Evolutionary conservation across 2,329 filamentous ascomycete genomes (phyloP), one percentile per base, ranked within the genome.

Genomic region (Cladobotryum mycophilum): DNA sequence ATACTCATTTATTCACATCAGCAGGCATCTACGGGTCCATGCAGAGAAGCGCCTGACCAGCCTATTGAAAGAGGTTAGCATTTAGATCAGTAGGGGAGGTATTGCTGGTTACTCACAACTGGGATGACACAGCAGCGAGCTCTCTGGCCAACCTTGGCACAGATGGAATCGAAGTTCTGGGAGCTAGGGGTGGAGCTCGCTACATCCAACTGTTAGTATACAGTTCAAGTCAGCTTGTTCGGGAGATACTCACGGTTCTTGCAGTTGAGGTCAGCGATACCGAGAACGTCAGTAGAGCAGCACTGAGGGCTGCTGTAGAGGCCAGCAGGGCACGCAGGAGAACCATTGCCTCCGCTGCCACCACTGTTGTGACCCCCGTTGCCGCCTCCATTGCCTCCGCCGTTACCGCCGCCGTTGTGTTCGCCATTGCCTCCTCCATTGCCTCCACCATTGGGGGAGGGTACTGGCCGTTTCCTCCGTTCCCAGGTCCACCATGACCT

Each of bases 31-130:
- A 30, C 8, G 41, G 33, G 1, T 53, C 13, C 12, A 5, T 1
- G 51, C 53, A 55, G 33, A 55, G 38, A 18, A 55, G 1, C 9
- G 17, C 45, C 45, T 51, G 51, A n/a, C 41, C 53, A 15, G 18
- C 15, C 53, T 55, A 25, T 35, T 4, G 13, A 3, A 36, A 7
- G 3, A 7, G 20, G 30, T 37, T 42, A 48, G 41, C 15, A n/a
- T 13, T n/a, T 9, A 1, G 17, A 6, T 20, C 14, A 3, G 4
- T 7, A 4, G 18, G 4, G 2, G 2, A 2, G 7, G 35, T 34
- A 3, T 8, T 20, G 3, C 2, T 7, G 5, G 12, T 30, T 30
- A 49, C 53, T 53, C n/a, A 54, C 53, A 15, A 54, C 6, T 1
- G 47, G 47, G 15, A 54, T 2, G 12, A n/a, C 36, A 34, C 53